phyloP scores from a whole-genome alignment of 2,329 filamentous ascomycete genomes.

The Nemania sp. region DNA sequence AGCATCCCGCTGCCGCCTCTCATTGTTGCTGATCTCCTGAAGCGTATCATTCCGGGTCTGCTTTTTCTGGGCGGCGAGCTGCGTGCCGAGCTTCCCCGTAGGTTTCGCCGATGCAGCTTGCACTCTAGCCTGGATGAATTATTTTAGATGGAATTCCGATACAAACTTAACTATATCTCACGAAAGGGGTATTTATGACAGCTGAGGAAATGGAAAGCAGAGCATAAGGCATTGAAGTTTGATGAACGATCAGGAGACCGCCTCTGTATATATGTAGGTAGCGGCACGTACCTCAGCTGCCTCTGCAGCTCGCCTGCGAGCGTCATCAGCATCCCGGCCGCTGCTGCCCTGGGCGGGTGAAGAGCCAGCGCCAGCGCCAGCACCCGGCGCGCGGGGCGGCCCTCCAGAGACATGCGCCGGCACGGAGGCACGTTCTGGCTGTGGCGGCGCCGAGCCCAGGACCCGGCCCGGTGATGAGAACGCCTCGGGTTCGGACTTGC shows the following conservation, averaged over 20 bases:
- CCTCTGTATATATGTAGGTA: background rate
- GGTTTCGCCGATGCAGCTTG: slow-evolving; percentile 56
- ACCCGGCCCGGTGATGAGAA: slow-evolving; percentile 75
- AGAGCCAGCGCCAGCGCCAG: slow-evolving; percentile 53
- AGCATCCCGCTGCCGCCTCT: slow-evolving; percentile 66
- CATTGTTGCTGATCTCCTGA: slow-evolving; percentile 67
- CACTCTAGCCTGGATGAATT: slow-evolving; percentile 62
- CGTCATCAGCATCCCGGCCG: slow-evolving; percentile 52
- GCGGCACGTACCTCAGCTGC: slow-evolving; percentile 74
- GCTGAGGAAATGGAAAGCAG: too few relatives aligned
- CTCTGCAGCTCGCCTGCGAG: slow-evolving; percentile 72
- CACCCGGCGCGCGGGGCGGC: slow-evolving; percentile 67
- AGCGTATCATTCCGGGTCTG: slow-evolving; percentile 71
- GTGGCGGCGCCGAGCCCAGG: slow-evolving; percentile 61
- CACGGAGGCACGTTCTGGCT: slow-evolving; percentile 54
- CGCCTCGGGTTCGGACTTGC: slow-evolving; percentile 68
- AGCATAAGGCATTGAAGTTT: background rate
- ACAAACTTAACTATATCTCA: background rate
- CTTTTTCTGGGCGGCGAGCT: slow-evolving; percentile 75
- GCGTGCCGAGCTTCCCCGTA: slow-evolving; percentile 69
- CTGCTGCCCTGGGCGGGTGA: slow-evolving; percentile 10
- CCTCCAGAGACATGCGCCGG: slow-evolving; percentile 57
- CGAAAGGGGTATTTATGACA: too few relatives aligned
- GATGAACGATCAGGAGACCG: background rate
- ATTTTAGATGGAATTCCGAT: background rate